Base-by-base conservation (phyloP, 2,329 filamentous ascomycete species). In the Escovopsis weberi region DNA sequence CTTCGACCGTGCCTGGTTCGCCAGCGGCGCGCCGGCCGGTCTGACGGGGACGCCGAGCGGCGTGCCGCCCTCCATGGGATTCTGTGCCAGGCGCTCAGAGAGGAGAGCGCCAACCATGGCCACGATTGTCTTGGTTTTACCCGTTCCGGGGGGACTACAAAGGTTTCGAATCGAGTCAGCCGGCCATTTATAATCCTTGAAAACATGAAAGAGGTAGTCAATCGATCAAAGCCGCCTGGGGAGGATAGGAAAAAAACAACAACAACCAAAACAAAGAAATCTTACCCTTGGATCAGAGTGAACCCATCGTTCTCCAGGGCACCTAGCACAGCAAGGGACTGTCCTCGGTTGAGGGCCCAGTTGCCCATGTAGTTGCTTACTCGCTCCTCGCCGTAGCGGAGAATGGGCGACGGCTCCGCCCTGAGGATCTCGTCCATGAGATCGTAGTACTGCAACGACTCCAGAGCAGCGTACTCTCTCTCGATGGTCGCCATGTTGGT, bases 111-210 rank as follows among this genome's bases (percentile, higher is more conserved):
- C 91, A 23, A 96, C 88, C 70, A 98, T 93, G 30, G 89, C 91
- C 43, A 94, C 77, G 47, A 98, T 98, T 0, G 91, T 98, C 60
- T 98, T 98, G 0, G 91, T 98, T 66, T 98, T 98, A 56, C 89
- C 91, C 4, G 91, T 95, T 60, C 91, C 91, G 1, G 91, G 91
- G 40, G 91, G 91, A 43, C 85, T 81, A 43, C 35, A 43, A 11
- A 15, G 11, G 10, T 6, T 9, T 7, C 8, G 11, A 11, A 6
- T 23, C 39, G 52, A 49, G 59, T 62, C 58, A 65, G 58, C 38
- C 30, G 45, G 41, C 48, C 47, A 33, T 23, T 26, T 32, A 10
- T 7, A 11, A 7, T 33, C 8, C 26, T n/a, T 32, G 8, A 32
- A 32, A 32, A 32, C 8, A 32, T 9, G 15, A 32, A 32, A 32